A percentile compares a stretch with the other conserved stretches of the same genome.
Evolutionary conservation across 2,329 filamentous ascomycete species (phyloP).

Genomic region (Pseudogymnoascus sp.): DNA sequence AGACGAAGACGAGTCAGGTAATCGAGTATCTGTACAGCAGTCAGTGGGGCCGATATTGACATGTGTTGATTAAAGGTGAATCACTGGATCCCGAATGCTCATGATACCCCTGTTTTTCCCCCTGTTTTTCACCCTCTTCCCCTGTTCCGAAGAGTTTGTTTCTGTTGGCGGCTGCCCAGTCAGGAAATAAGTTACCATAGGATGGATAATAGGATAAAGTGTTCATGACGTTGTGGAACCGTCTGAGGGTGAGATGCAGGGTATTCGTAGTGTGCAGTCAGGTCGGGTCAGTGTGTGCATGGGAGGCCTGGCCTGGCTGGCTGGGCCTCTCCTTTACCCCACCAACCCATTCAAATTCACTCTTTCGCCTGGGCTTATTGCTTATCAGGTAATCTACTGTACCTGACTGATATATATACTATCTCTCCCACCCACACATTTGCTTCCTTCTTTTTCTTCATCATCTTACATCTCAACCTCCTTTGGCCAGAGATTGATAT

Average conservation of each 20-base stretch:
- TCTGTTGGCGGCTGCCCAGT: not conserved
- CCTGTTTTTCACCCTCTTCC: not conserved
- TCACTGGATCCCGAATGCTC: not conserved
- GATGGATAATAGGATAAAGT: constrained; percentile 2
- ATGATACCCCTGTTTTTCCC: not conserved
- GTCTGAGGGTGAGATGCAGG: not conserved
- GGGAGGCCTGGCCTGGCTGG: not conserved
- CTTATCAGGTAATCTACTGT: not conserved
- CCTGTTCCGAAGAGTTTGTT: not conserved
- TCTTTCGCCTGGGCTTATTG: not conserved
- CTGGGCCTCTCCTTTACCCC: not conserved
- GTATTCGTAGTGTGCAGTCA: not conserved
- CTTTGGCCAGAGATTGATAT: constrained; percentile 4
- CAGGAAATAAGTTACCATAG: not conserved
- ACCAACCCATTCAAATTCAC: constrained; percentile 8
- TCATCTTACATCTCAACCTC: constrained; percentile 2
- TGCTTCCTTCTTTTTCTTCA: not conserved
- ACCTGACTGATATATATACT: constrained; percentile 1
- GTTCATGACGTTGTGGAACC: constrained; percentile 4
- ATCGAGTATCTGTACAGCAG: not conserved
- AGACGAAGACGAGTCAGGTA: not conserved
- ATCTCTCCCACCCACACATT: not conserved
- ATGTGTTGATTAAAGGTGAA: constrained; percentile 8
- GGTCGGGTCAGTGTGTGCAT: not conserved
- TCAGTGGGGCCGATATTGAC: not conserved